Evolutionary conservation across 345 rosid species (phyloP), one percentile per base, ranked within the genome.

Genomic region (Melastoma malabathricum): DNA sequence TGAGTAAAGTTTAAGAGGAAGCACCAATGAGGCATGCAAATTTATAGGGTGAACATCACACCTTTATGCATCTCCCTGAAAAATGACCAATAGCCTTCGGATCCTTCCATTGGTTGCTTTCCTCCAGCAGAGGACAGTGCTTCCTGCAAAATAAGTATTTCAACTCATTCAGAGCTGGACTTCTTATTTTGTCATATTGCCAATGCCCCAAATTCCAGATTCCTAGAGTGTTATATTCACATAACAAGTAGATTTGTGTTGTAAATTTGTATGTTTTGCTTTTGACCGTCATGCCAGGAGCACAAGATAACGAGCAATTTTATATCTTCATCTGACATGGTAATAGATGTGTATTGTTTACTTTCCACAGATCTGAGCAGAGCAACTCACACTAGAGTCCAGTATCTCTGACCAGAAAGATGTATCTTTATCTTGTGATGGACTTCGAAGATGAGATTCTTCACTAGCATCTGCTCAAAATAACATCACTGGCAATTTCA

Each of bases 391-490:
- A 48, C 57, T 66, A 22, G 80, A 69, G 20, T 75, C 82, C 18
- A 74, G 62, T 66, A 75, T 52, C 17, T 75, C 77, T 58, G 71
- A 70, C 96, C 89, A 86, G 43, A 68, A 69, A 31, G 55, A 56
- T 15, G 73, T 41, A 55, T 72, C 84, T 55, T 70, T 63, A 57
- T 66, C 59, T 16, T 44, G 54, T 5, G 47, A 25, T 47, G 55
- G 56, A 41, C 66, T 23, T 46, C 58, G 62, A 46, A 43, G 52
- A 47, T 43, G 31, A 61, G 55, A 50, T 13, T 59, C 50, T 19
- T 65, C 76, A 53, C n/a, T 48, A 45, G 62, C 59, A 71, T 76
- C 98, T 82, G 65, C 64, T 68, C 16, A 55, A 54, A 56, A 19
- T 58, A 47, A 48, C 27, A 58, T 17, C 10, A 31, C 38, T 31